These are phyloP conservation scores for Pyrrhoderma lamaoense DNA, from an alignment of 1,284 basidiomycete species.

Conservation along the genomic window DNA sequence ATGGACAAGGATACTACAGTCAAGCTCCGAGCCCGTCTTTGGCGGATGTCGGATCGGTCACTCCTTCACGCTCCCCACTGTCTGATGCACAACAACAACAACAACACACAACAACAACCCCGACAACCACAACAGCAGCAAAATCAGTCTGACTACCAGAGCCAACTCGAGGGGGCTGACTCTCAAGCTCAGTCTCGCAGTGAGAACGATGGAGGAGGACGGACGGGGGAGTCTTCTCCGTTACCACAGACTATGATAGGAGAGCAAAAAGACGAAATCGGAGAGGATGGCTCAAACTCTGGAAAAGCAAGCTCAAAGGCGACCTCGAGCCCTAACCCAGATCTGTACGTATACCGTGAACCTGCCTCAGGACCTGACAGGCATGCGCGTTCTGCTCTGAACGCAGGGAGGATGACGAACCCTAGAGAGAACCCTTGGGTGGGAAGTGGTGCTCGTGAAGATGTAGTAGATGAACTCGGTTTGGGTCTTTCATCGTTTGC, in stretches of 20 bases:
- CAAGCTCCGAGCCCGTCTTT: slow-evolving; percentile 7
- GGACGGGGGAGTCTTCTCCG: no score
- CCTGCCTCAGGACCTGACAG: not conserved
- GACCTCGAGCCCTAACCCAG: not conserved
- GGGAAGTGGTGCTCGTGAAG: no score
- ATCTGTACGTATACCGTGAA: not conserved
- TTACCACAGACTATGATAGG: no score
- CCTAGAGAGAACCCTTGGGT: no score
- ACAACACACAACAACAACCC: not conserved
- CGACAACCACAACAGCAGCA: not conserved
- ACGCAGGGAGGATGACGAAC: not conserved
- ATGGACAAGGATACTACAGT: not conserved
- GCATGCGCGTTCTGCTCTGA: not conserved
- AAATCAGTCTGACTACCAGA: no score
- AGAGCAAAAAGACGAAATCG: no score
- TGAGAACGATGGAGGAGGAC: no score
- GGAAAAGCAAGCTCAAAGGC: not conserved
- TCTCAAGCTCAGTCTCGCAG: not conserved
- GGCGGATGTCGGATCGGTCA: slow-evolving; percentile 1
- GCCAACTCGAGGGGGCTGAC: no score
- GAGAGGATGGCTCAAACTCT: no score
- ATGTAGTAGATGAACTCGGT: no score
- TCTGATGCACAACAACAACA: not conserved
- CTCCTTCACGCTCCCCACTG: slow-evolving; percentile 2
- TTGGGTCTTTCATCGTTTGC: no score